Conservation (phyloP, 108 stramenopile genomes). For the Cyclotella cryptica region DNA sequence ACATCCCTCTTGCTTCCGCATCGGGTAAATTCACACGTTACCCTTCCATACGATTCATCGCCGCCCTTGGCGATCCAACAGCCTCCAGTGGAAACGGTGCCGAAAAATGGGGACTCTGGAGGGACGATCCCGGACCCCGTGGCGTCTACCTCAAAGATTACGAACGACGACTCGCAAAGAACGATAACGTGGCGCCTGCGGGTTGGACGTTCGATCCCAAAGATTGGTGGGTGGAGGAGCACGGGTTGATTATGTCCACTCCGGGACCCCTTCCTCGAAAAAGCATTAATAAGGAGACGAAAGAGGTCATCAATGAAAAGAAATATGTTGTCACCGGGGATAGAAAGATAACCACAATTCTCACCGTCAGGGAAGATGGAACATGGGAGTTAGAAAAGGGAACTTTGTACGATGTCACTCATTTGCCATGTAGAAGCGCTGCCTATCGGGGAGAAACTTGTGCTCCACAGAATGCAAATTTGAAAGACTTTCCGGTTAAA, state of each 20-base stretch:
- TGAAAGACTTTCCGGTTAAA: slow-evolving; percentile 55
- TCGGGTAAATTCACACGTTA: slow-evolving; percentile 55
- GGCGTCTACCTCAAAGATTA: slow-evolving; percentile 79
- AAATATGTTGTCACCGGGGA: slow-evolving; percentile 58
- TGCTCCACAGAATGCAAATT: slow-evolving; percentile 41
- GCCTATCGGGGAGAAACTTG: slow-evolving; percentile 47
- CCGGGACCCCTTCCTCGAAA: slow-evolving; percentile 52
- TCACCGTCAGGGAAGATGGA: slow-evolving; percentile 53
- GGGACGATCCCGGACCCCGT: slow-evolving; percentile 85
- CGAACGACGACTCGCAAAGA: slow-evolving; percentile 46
- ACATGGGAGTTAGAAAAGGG: slow-evolving; percentile 54
- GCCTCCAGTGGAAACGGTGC: slow-evolving; percentile 62
- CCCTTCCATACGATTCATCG: slow-evolving; percentile 81
- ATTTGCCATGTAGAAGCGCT: slow-evolving; percentile 58
- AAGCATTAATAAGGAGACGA: slow-evolving; percentile 67
- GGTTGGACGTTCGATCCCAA: slow-evolving; percentile 81
- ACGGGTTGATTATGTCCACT: slow-evolving; percentile 65
- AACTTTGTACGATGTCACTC: slow-evolving; percentile 58
- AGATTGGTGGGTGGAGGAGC: slow-evolving; percentile 91
- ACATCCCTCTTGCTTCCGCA: slow-evolving; percentile 3
- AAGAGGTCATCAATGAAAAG: slow-evolving; percentile 34
- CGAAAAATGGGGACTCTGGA: slow-evolving; percentile 81
- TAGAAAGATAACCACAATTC: slow-evolving; percentile 44
- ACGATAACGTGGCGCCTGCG: slow-evolving; percentile 68
- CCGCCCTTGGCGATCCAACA: slow-evolving; percentile 79